Base-by-base conservation (phyloP, 768 basidiomycete genomes). In the Trametes meyenii region DNA sequence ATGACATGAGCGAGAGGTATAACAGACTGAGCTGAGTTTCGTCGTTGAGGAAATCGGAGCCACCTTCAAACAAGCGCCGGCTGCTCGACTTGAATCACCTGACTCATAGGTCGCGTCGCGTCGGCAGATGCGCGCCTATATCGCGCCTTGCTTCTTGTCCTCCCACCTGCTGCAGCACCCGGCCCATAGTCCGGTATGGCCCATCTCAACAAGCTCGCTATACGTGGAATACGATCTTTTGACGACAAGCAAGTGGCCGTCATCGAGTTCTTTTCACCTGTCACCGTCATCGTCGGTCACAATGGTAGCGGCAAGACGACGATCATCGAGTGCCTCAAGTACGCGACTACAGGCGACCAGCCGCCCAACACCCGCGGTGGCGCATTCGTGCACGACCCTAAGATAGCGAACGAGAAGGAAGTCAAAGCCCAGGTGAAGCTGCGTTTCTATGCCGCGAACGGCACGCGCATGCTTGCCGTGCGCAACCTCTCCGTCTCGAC, bases 241-340 rank as follows among this genome's bases (percentile, higher is more conserved):
- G 96, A 98, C 79, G 94, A 96, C 84, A 96, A 98, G 69, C 84
- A 89, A 66, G 85, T 95, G 64, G 83, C 92, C 1, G 84, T 98
- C 67, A 96, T 99, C 73, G 92, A 98, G 75, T 99, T 99, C 78
- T 98, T 94, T 77, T 87, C 88, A 19, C 97, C 97, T 7, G 90
- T 99, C 57, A 99, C 97, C 0, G 96, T 99, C 74, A 98, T 99
- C 61, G 95, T 98, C 2, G 97, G 97, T 2, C 92, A 95, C 78
- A 99, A 99, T 75, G 97, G 97, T 17, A 95, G 92, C 68, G 97
- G 97, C 45, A 99, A 99, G 78, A 99, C 97, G 2, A 99, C 96
- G 0, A 92, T 98, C 71, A 98, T 99, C 75, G 97, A 99, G 81
- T 98, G 96, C 76, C 84, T 99, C 74, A 98, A 98, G 79, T 99